Evolutionary conservation across 2,329 filamentous ascomycete genomes (phyloP).

Genomic region (Teratosphaeria viscida): DNA sequence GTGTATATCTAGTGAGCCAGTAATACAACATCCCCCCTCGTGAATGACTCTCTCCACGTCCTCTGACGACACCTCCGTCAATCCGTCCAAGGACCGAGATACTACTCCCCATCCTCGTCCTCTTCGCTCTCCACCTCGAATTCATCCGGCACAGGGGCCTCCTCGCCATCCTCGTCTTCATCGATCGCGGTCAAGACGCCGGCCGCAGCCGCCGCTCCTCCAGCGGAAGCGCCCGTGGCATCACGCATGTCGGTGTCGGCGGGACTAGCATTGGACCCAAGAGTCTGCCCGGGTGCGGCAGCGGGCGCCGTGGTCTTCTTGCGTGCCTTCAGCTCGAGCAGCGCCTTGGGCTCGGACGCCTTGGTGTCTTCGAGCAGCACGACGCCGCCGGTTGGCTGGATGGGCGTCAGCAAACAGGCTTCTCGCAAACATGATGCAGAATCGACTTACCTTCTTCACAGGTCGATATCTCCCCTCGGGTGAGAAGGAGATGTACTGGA

Average conservation of each 20-base stretch:
- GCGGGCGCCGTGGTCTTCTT: slow-evolving; percentile 47
- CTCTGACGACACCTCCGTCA: background rate
- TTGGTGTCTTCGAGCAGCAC: slow-evolving; percentile 80
- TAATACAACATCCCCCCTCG: background rate
- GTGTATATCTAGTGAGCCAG: background rate
- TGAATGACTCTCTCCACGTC: background rate
- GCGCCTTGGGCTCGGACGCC: slow-evolving; percentile 64
- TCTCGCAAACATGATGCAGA: background rate
- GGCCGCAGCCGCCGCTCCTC: slow-evolving; percentile 40
- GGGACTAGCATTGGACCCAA: slow-evolving; percentile 6
- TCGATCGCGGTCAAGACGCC: slow-evolving; percentile 79
- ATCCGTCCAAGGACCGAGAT: background rate
- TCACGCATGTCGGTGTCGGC: slow-evolving; percentile 24
- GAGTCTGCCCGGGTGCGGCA: slow-evolving; percentile 16
- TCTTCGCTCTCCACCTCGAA: slow-evolving; percentile 66
- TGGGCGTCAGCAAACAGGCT: background rate
- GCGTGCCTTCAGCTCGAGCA: slow-evolving; percentile 88
- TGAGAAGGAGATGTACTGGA: slow-evolving; percentile 92
- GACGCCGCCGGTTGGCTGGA: slow-evolving; percentile 80
- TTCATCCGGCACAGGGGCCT: slow-evolving; percentile 58
- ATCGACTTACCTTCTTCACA: slow-evolving; percentile 64
- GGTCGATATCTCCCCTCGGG: slow-evolving; percentile 76
- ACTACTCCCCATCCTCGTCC: slow-evolving; percentile 33
- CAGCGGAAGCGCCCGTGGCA: slow-evolving; percentile 7
- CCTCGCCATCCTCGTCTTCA: slow-evolving; percentile 67